These are phyloP conservation scores for Tricholoma flavovirens DNA, from an alignment of 768 basidiomycete genomes.

Conservation along the genomic window DNA sequence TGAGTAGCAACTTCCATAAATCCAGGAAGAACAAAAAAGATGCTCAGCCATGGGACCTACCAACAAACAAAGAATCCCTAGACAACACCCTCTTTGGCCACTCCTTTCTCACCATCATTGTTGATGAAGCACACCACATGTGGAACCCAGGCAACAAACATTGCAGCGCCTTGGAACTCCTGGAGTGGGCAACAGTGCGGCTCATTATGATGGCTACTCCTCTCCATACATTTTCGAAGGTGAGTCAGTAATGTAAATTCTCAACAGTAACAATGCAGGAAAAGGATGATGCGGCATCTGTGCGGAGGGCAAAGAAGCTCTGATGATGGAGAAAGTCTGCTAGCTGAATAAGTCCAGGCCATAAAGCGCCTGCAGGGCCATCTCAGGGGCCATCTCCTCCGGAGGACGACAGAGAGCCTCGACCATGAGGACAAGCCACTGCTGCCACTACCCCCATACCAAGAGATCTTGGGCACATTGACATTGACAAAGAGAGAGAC, in stretches of 20 bases:
- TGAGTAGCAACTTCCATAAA: slow-evolving; percentile 6
- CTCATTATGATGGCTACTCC: slow-evolving; percentile 20
- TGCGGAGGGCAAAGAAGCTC: slow-evolving; percentile 8
- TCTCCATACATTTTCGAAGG: slow-evolving; percentile 20
- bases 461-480: not conserved
- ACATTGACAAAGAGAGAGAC: not conserved
- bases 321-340: slow-evolving; percentile 7
- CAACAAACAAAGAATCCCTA: not conserved
- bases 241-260: slow-evolving; percentile 1
- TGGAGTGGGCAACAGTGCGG: slow-evolving; percentile 6
- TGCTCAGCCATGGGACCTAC: slow-evolving; percentile 15
- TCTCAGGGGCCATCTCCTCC: slow-evolving; percentile 5
- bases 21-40: not conserved
- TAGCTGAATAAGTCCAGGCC: not conserved
- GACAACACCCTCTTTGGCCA: slow-evolving; percentile 13
- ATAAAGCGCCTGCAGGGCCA: slow-evolving; percentile 6
- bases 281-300: slow-evolving; percentile 9
- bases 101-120: slow-evolving; percentile 9
- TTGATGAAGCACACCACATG: slow-evolving; percentile 22
- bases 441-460: slow-evolving; percentile 2
- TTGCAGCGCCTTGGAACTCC: slow-evolving; percentile 8
- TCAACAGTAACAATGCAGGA: slow-evolving; percentile 10
- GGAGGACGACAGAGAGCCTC: slow-evolving; percentile 1
- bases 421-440: not conserved
- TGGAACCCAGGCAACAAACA: slow-evolving; percentile 14